A percentile compares a stretch with the other conserved stretches of the same genome.
phyloP scores from a whole-genome alignment of 768 basidiomycete genomes.

The Coprinopsis cinerea region DNA sequence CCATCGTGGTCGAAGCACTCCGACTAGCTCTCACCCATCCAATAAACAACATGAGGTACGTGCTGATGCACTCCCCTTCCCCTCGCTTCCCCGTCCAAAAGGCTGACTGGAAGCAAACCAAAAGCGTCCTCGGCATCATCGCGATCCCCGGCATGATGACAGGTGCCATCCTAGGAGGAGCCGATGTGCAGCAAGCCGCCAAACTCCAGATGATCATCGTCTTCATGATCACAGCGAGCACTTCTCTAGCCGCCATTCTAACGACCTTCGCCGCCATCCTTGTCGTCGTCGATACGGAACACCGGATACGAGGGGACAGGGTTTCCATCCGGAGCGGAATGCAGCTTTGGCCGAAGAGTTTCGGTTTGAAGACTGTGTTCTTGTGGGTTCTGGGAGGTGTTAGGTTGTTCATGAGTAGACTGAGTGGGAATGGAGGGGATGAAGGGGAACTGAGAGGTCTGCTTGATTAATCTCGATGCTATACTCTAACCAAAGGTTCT shows the following conservation, averaged over 20 bases:
- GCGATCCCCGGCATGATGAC: constrained; percentile 92
- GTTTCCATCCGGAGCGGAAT: no score
- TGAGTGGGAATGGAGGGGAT: no score
- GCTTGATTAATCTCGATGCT: no score
- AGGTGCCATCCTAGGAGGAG: constrained; percentile 83
- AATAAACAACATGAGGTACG: constrained; percentile 81
- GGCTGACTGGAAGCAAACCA: no score
- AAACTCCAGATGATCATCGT: constrained; percentile 89
- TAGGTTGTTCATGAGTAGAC: no score
- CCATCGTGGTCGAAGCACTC: constrained; percentile 74
- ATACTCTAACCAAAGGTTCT: no score
- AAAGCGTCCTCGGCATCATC: constrained; percentile 68
- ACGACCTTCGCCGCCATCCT: constrained; percentile 55
- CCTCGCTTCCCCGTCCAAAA: no score
- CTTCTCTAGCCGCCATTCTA: constrained; percentile 63
- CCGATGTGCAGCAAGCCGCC: constrained; percentile 80
- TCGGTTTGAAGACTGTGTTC: no score
- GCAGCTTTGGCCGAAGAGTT: no score
- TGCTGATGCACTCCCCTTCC: no score
- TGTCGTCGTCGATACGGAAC: constrained; percentile 62
- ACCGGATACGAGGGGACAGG: constrained; percentile 59
- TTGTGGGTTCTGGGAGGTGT: no score
- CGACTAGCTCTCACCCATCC: constrained; percentile 73
- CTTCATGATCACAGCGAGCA: constrained; percentile 85
- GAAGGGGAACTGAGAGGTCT: no score